These are phyloP conservation scores for Rheum nobile DNA, from an alignment of 148 eudicot genomes.

Conservation along the genomic window DNA sequence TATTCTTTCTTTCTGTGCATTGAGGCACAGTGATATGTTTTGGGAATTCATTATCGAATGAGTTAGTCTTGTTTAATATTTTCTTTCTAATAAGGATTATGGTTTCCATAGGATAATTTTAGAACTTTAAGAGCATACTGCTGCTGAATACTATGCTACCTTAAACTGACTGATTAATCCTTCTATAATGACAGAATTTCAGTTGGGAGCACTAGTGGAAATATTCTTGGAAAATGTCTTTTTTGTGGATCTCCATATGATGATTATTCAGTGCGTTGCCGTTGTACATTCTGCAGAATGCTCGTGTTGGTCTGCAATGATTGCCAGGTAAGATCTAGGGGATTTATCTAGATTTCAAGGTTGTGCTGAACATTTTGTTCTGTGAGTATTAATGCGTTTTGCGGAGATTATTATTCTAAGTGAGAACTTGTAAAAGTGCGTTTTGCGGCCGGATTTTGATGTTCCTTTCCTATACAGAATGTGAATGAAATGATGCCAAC, in stretches of 20 bases:
- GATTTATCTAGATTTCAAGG: not conserved
- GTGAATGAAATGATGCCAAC: not conserved
- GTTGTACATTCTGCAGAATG: conserved; percentile 88
- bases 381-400: not conserved
- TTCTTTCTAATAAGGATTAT: not conserved
- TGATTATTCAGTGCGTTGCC: conserved; percentile 76
- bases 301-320: conserved; percentile 77
- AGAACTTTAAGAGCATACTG: not conserved
- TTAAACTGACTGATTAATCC: not conserved
- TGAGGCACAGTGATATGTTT: not conserved
- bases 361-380: not conserved
- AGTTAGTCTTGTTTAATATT: not conserved
- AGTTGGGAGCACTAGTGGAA: conserved; percentile 59
- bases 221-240: conserved; percentile 63
- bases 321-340: conserved; percentile 46
- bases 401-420: not conserved
- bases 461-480: not conserved
- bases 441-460: not conserved
- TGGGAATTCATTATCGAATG: not conserved
- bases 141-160: not conserved
- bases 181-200: conserved; percentile 51
- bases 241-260: conserved; percentile 57
- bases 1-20: not conserved
- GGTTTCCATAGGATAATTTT: not conserved
- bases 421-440: not conserved